Evolutionary conservation across 108 stramenopile genomes (phyloP), one percentile per base, ranked within the genome.

Genomic region (Nitzschia inconspicua): DNA sequence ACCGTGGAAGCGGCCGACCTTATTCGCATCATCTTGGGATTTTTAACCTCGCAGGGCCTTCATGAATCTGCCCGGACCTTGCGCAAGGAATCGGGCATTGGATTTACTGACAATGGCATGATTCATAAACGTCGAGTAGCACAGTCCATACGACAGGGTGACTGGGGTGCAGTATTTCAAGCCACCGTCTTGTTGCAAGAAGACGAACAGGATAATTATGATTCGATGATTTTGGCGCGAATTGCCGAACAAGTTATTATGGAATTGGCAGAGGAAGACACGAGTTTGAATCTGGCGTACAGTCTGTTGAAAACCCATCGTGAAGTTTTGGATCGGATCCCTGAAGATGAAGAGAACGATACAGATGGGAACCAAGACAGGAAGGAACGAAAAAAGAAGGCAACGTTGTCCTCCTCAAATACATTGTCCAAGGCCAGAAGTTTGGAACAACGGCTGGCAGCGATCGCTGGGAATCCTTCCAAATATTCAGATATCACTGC

Each of bases 401-500:
- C 32, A 20, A 37, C 11, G 4, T 36, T 37, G 36, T 26, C 51
- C 48, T 66, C 57, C 44, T 26, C 43, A 16, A 25, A 11, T 8
- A 11, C 8, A 10, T 32, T 70, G 46, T 42, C 53, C 32, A 70
- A 70, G 41, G 68, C 68, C 1, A 23, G 68, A 46, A 53, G 44
- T 23, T 48, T 91, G 26, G 89, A 85, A 69, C 82, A 86, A 69
- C 67, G 65, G 20, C 60, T 91, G 22, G 82, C 82, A 13, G 80
- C 79, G 29, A 58, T 88, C 34, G 69, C 78, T 26, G 71, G 82
- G 4, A 52, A 71, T 72, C 59, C 60, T 40, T 46, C 28, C 13
- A 70, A 70, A 19, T 70, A 44, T 34, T 18, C 65, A 18, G 49
- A 59, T 4, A 25, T 24, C 16, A 13, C 40, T 37, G 39, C 58